Conservation (phyloP, 345 rosid genomes). For the Moringa oleifera region DNA sequence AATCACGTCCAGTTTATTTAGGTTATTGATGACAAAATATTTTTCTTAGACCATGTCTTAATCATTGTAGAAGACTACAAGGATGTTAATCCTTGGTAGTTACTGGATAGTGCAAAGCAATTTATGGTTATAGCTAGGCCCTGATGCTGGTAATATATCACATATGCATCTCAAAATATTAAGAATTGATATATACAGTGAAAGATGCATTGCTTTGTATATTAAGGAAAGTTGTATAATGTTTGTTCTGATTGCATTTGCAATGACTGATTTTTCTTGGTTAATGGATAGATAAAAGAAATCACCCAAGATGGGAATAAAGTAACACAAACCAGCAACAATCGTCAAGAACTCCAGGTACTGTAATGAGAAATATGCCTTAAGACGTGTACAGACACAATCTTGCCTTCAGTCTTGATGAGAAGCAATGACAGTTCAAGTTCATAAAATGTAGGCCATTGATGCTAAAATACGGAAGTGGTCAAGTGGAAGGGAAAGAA, state of each 20-base stretch:
- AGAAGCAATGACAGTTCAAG: constrained; percentile 10
- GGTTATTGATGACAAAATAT: too few relatives aligned
- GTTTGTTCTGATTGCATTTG: neutral
- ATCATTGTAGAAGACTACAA: neutral
- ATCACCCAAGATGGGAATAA: constrained; percentile 36
- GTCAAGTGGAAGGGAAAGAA: constrained; percentile 80
- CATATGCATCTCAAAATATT: neutral
- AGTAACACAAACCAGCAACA: constrained; percentile 19
- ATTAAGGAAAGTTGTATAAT: neutral
- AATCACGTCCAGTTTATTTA: too few relatives aligned
- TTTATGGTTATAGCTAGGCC: neutral
- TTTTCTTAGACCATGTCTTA: too few relatives aligned
- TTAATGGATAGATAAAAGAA: constrained; percentile 50
- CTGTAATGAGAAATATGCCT: neutral
- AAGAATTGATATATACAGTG: neutral
- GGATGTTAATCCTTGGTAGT: neutral
- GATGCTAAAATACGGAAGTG: constrained; percentile 64
- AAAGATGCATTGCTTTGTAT: neutral
- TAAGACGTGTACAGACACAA: too few relatives aligned
- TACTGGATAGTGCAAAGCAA: neutral
- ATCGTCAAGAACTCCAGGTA: constrained; percentile 48
- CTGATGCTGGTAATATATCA: neutral
- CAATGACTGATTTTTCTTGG: constrained; percentile 9
- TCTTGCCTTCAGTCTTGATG: neutral
- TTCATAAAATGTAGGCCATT: constrained; percentile 39